Percentiles rank a stretch among this genome's conserved stretches.
phyloP scores from a whole-genome alignment of 768 basidiomycete species.

The Podaxis sp. region DNA sequence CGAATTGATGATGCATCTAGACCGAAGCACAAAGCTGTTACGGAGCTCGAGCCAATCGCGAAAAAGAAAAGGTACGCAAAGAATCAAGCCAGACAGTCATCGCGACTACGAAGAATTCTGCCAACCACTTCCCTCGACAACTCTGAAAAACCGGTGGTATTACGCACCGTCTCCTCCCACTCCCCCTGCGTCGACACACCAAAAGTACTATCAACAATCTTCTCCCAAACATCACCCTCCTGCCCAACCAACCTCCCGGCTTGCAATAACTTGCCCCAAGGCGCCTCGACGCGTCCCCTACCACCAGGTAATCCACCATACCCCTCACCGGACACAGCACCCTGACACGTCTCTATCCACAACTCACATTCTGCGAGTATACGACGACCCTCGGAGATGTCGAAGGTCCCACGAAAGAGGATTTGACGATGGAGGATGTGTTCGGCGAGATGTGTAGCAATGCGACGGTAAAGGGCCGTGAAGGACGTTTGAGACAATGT shows the following conservation, averaged over 20 bases:
- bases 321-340: slow-evolving; percentile 38
- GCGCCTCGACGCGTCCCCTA: slow-evolving; percentile 59
- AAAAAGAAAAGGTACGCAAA: slow-evolving; percentile 7
- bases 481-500: slow-evolving; percentile 60
- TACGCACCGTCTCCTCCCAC: slow-evolving; percentile 57
- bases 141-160: slow-evolving; percentile 59
- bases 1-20: neutral
- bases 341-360: slow-evolving; percentile 79
- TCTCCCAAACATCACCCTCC: slow-evolving; percentile 53
- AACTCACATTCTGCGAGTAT: slow-evolving; percentile 74
- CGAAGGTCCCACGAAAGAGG: slow-evolving; percentile 72
- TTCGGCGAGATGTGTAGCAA: slow-evolving; percentile 67
- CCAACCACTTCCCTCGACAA: slow-evolving; percentile 62
- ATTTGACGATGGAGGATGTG: slow-evolving; percentile 85
- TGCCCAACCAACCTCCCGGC: slow-evolving; percentile 67
- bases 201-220: slow-evolving; percentile 48
- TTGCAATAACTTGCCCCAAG: slow-evolving; percentile 75
- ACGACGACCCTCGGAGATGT: slow-evolving; percentile 55
- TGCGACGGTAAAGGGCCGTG: slow-evolving; percentile 71
- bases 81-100: slow-evolving; percentile 24
- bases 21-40: neutral
- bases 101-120: slow-evolving; percentile 49
- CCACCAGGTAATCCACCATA: slow-evolving; percentile 38
- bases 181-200: slow-evolving; percentile 42
- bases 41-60: neutral